Evolutionary conservation across 352 stramenopile genomes (phyloP), one percentile per base, ranked within the genome.

Genomic region (Plasmopara halstedii): DNA sequence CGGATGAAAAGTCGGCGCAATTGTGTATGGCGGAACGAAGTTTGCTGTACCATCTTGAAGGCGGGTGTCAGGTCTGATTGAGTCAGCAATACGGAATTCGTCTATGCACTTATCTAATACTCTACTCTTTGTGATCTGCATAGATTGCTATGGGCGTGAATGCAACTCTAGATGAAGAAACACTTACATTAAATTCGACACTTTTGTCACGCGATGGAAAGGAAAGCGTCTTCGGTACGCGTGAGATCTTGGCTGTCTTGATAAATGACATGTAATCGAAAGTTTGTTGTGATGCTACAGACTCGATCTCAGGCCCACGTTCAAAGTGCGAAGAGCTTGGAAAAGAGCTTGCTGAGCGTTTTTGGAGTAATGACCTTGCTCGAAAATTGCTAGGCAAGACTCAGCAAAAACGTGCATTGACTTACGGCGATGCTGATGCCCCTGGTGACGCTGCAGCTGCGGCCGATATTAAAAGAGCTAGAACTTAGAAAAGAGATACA

Each of bases 61-160:
- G 84, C 19, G 84, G 84, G 43, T 95, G 84, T 48, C 84, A 95
- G 67, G 73, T 42, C 36, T 17, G 36, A 14, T n/a, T 90, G 37
- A 10, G 48, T 49, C 0, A 49, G 7, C 13, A 27, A 5, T 33
- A 27, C 3, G 17, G 37, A 9, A 6, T 26, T 17, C 6, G 10
- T 23, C 17, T 3, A 31, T 20, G 14, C 35, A 8, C n/a, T 21
- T 25, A 47, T 49, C 36, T 67, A 31, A 56, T 27, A 18, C 46
- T 38, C 14, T 49, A 18, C 7, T 18, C 5, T 10, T 32, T 36
- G 42, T 20, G 19, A 46, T 26, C 3, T 36, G 31, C 37, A 9
- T 36, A 85, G 76, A 90, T 91, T 31, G 73, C 80, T 15, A 91
- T 91, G 80, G 80, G 76, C 9, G 80, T 91, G 41, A 81, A 83